Base-by-base conservation (phyloP, 352 stramenopile genomes). In the Globisporangium nodosum region DNA sequence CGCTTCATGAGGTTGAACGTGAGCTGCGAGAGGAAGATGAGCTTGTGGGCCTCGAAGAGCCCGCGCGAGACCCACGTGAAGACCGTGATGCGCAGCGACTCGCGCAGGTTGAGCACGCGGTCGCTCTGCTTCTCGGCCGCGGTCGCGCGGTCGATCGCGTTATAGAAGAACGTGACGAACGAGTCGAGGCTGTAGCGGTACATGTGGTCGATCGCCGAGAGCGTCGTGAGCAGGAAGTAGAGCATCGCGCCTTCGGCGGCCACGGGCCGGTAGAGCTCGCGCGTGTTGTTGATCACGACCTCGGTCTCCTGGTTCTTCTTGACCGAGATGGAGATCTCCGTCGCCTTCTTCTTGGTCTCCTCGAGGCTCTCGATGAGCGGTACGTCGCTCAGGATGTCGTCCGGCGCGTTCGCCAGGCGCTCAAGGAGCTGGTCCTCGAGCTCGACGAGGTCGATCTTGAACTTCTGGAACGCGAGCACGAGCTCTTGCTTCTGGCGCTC, bases 1-100 rank as follows among this genome's bases (percentile, higher is more conserved):
- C 94, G 86, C 64, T 97, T 96, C 91, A 99, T 98, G 60, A 99
- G 80, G 65, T 98, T 98, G 67, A 99, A 98, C 39, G 94, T 97
- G n/a, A 98, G 68, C 68, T 98, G 94, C 13, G 91, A 89, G 18
- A 98, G 71, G 77, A 98, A 98, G 68, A 98, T 98, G 35, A 98
- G 88, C 65, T 99, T 98, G 74, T 99, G 96, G 0, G 90, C 69
- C 71, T 98, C 93, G 65, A 98, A 98, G 20, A 99, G 78, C 21
- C 96, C 96, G 21, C 96, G 88, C 46, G 87, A 96, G 27, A 99
- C 96, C 94, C 95, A 98, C 20, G 90, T 98, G 73, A 94, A 99
- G 56, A 98, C 97, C 13, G 93, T 98, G 66, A 99, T 97, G 24
- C 96, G 91, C 61, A 99, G 55, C 4, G 88, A 98, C 67, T 96